Percentiles rank a stretch among this genome's conserved stretches.
phyloP scores from a whole-genome alignment of 495 filamentous ascomycete species.

The Evernia prunastri region DNA sequence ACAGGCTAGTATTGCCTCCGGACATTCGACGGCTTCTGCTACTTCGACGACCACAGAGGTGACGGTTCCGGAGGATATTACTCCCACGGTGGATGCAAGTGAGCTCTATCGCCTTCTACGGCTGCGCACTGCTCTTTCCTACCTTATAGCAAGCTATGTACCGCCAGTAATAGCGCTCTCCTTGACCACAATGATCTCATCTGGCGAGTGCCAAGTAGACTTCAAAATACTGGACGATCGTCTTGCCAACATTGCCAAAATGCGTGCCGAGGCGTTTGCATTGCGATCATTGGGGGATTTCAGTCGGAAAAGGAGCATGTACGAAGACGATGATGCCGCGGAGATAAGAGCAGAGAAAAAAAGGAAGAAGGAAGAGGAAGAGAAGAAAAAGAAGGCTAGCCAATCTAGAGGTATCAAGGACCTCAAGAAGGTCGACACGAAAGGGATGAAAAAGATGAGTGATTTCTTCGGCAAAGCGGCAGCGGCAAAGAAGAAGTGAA shows the following conservation, averaged over 20 bases:
- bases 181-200: slow-evolving; percentile 45
- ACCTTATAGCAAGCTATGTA: slow-evolving; percentile 68
- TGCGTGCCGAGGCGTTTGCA: slow-evolving; percentile 62
- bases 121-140: slow-evolving; percentile 67
- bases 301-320: slow-evolving; percentile 59
- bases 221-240: slow-evolving; percentile 65
- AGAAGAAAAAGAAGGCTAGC: slow-evolving; percentile 63
- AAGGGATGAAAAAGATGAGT: slow-evolving; percentile 95
- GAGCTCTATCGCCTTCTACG: slow-evolving; percentile 58
- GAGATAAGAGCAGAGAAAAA: slow-evolving; percentile 52
- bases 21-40: slow-evolving; percentile 32
- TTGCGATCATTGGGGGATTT: slow-evolving; percentile 64
- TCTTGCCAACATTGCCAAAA: slow-evolving; percentile 53
- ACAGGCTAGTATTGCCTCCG: slow-evolving; percentile 38
- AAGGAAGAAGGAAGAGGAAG: slow-evolving; percentile 64
- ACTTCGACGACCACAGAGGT: slow-evolving; percentile 32
- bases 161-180: slow-evolving; percentile 42
- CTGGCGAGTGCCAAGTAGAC: slow-evolving; percentile 47
- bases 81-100: slow-evolving; percentile 32
- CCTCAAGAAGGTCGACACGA: slow-evolving; percentile 80
- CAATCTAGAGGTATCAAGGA: slow-evolving; percentile 69
- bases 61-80: slow-evolving; percentile 29
- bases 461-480: slow-evolving; percentile 75
- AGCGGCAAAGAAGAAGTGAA: slow-evolving; percentile 20
- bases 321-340: slow-evolving; percentile 61